Evolutionary conservation across 2,329 filamentous ascomycete genomes (phyloP).

Genomic region (Tolypocladium paradoxum): DNA sequence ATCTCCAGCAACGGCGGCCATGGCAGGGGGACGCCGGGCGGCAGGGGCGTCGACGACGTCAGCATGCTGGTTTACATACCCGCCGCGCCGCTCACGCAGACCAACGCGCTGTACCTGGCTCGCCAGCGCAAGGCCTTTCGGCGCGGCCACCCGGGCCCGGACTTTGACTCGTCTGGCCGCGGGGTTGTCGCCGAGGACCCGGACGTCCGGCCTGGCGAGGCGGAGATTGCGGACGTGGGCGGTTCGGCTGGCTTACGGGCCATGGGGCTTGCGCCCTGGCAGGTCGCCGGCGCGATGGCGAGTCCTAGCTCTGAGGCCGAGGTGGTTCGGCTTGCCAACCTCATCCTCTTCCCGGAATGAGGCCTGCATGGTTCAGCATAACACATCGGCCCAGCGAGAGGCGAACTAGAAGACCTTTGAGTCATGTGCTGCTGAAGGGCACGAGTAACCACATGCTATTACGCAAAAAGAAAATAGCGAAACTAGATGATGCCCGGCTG

Average conservation of each 20-base stretch:
- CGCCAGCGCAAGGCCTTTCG: slow-evolving; percentile 47
- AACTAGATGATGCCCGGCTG: background rate
- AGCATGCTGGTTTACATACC: slow-evolving; percentile 45
- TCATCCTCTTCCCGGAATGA: slow-evolving; percentile 23
- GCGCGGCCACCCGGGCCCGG: slow-evolving; percentile 41
- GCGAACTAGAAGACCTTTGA: background rate
- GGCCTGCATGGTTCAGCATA: background rate
- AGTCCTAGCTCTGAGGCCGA: slow-evolving; percentile 35
- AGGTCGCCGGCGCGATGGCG: slow-evolving; percentile 13
- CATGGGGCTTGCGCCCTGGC: slow-evolving; percentile 48
- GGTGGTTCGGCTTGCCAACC: slow-evolving; percentile 42
- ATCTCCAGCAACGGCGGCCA: slow-evolving; percentile 30
- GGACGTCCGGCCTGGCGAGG: slow-evolving; percentile 35
- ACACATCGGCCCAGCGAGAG: too few species aligned
- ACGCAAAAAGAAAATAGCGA: background rate
- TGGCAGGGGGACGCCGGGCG: slow-evolving; percentile 1
- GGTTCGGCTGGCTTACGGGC: slow-evolving; percentile 40
- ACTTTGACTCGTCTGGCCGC: slow-evolving; percentile 43
- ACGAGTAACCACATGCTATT: too few species aligned
- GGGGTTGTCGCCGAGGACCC: slow-evolving; percentile 38
- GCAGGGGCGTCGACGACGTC: slow-evolving; percentile 17
- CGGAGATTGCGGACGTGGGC: slow-evolving; percentile 39
- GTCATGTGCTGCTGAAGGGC: too few species aligned
- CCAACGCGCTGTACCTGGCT: slow-evolving; percentile 45
- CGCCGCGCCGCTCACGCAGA: slow-evolving; percentile 45